Percentiles rank a stretch among this genome's conserved stretches.
Evolutionary conservation across 257 asterid species (phyloP).

Genomic region (Avicennia marina): DNA sequence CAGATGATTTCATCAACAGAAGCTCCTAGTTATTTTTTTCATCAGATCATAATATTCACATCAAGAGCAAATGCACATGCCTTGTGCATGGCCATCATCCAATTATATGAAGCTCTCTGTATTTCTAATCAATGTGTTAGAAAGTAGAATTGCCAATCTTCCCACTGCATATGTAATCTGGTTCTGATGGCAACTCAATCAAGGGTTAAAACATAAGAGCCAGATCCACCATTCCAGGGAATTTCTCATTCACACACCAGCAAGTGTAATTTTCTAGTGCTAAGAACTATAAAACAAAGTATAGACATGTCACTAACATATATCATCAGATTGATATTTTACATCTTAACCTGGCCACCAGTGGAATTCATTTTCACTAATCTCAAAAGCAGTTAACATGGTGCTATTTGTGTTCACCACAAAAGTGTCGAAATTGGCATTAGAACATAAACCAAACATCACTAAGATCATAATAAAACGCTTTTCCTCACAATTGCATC

Average conservation of each 20-base stretch:
- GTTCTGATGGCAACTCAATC: background rate
- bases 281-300: constrained; percentile 3
- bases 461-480: background rate
- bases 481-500: constrained; percentile 1
- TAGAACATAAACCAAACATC: background rate
- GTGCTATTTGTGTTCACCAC: too few species aligned
- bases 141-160: background rate
- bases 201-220: background rate
- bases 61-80: background rate
- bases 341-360: too few species aligned
- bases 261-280: background rate
- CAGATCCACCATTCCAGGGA: background rate
- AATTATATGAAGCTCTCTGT: background rate
- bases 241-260: background rate
- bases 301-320: too few species aligned
- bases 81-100: background rate
- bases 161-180: background rate
- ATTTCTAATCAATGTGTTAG: background rate
- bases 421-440: too few species aligned
- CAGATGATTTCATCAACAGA: too few species aligned
- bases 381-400: too few species aligned
- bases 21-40: too few species aligned
- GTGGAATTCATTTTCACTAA: too few species aligned
- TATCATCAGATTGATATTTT: too few species aligned
- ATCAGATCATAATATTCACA: too few species aligned